Base-by-base conservation (phyloP, 2,329 filamentous ascomycete species). In the Emydomyces testavorans region DNA sequence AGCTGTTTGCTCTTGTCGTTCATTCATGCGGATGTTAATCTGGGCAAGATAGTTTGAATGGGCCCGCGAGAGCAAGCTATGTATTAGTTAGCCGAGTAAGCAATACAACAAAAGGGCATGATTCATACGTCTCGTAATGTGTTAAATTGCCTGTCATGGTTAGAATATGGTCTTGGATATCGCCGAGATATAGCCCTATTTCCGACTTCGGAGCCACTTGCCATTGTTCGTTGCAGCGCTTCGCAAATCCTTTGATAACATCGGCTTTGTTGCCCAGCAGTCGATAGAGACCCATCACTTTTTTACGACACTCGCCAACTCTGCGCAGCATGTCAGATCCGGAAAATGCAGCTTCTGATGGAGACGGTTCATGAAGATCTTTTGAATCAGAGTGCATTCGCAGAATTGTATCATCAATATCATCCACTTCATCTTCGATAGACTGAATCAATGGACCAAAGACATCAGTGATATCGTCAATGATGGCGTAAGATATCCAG, bases 11-110 rank as follows among this genome's bases (percentile, higher is more conserved):
- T 98, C 90, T 63, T 93, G 86, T 39, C 92, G 82, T 71, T 96
- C 90, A 66, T 95, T 95, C 90, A 96, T 96, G 60, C 88, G 81
- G 58, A 96, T 94, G 66, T 95, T 96, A 70, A 98, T 95, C 64
- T 98, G 92, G 0, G 92, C 92, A n/a, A 98, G 83, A 63, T 98
- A 98, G 64, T 96, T 98, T 61, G 80, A 85, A 61, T 98, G 92
- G 10, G 89, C 89, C 49, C 92, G 80, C 40, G 86, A 86, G 23
- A 98, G 75, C 42, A 98, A 85, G 60, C 87, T 92, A 55, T 2
- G 24, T 56, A 54, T 44, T 38, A 37, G 49, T 56, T 40, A 63
- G 54, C 40, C 39, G 1, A 46, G 11, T 15, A 29, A n/a, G 18
- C 16, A 16, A 38, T 6, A 16, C 3, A 43, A 13, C 3, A 31